Conservation (phyloP, 352 stramenopile genomes). For the Globisporangium radiosum region DNA sequence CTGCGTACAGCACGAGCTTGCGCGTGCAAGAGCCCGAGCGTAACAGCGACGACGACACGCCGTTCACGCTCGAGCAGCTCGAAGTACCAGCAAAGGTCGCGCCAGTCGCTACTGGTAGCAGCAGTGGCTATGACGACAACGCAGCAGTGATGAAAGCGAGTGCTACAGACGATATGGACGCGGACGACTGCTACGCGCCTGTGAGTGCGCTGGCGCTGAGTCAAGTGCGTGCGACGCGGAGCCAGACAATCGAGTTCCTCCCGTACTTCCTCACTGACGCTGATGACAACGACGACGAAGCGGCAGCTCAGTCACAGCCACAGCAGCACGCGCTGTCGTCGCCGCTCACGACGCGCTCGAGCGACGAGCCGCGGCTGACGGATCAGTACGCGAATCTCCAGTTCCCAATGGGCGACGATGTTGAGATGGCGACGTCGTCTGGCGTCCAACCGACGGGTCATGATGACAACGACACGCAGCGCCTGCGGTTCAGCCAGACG, state of each 20-base stretch:
- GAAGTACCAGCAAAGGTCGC: background rate
- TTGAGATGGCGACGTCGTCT: slow-evolving; percentile 5
- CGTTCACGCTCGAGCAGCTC: slow-evolving; percentile 14
- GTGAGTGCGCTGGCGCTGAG: slow-evolving; percentile 10
- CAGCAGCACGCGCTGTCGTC: no score
- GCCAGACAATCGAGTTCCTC: slow-evolving; percentile 18
- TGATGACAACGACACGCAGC: background rate
- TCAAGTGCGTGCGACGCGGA: slow-evolving; percentile 14
- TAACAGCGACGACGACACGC: slow-evolving; percentile 9
- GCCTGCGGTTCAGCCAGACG: slow-evolving; percentile 12
- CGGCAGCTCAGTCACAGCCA: background rate
- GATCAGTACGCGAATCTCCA: slow-evolving; percentile 10
- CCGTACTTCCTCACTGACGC: slow-evolving; percentile 7
- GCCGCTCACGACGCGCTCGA: background rate
- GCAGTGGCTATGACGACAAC: background rate
- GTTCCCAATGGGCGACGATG: slow-evolving; percentile 4
- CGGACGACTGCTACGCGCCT: slow-evolving; percentile 7
- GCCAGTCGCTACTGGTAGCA: background rate
- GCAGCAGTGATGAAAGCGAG: background rate
- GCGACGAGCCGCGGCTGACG: slow-evolving; percentile 1
- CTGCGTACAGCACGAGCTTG: slow-evolving; percentile 7
- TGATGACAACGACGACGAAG: background rate
- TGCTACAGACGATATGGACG: background rate
- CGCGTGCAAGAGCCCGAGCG: slow-evolving; percentile 7
- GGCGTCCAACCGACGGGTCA: background rate